These are phyloP conservation scores for Schrenkiella parvula DNA, from an alignment of 345 rosid genomes.

Conservation along the genomic window DNA sequence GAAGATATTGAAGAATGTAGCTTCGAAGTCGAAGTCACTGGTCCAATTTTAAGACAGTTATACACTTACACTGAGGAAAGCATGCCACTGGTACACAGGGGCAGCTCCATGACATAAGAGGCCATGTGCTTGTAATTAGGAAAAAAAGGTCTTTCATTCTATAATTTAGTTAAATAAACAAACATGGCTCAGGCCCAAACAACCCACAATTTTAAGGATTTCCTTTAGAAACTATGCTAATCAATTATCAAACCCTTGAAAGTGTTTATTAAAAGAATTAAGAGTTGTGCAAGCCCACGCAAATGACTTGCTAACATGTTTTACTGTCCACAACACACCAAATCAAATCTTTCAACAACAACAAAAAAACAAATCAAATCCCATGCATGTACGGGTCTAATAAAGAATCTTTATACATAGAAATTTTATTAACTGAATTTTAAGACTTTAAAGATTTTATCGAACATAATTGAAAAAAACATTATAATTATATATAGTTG, in stretches of 20 bases:
- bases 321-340: not conserved
- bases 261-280: not conserved
- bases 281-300: not conserved
- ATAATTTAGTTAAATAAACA: not conserved
- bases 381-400: too few relatives aligned
- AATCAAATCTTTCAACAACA: too few relatives aligned
- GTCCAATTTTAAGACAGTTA: not conserved
- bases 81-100: not conserved
- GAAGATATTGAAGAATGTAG: not conserved
- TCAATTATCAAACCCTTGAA: not conserved
- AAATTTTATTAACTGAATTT: too few relatives aligned
- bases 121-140: not conserved
- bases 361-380: too few relatives aligned
- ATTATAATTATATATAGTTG: too few relatives aligned
- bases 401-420: too few relatives aligned
- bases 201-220: not conserved
- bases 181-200: not conserved
- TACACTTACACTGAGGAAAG: not conserved
- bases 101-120: not conserved
- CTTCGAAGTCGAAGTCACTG: not conserved
- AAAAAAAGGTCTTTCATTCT: not conserved
- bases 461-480: too few relatives aligned
- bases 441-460: too few relatives aligned
- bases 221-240: not conserved
- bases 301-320: not conserved